Base-by-base conservation (phyloP, 2,329 filamentous ascomycete genomes). In the Huntiella moniliformis region DNA sequence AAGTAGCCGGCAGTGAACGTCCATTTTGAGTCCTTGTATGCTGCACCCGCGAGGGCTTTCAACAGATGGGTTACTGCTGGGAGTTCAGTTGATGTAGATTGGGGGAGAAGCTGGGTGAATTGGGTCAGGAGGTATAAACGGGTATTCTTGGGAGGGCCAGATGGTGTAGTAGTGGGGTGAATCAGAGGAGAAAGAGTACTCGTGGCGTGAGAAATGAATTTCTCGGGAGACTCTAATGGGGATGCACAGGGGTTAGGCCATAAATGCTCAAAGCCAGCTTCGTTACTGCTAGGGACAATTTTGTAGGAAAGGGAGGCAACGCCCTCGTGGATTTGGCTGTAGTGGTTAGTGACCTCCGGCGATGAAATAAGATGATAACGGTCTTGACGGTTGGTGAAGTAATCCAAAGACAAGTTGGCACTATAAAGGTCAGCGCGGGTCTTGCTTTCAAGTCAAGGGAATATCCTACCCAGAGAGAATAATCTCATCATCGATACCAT, bases 1-100 rank as follows among this genome's bases (percentile, higher is more conserved):
- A 98, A 98, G 64, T 98, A 98, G 44, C 91, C 91, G 0, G 91
- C 91, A 1, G 91, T 96, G 60, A 98, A 96, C 0, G 85, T 91
- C 91, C 91, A 98, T 11, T 76, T 79, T 0, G 82, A 82, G 32
- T 74, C 70, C 7, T 68, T 64, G 54, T 84, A 82, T 4, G 69
- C 63, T 0, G 80, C 71, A 0, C 61, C 63, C 0, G 79, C 70
- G 3, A 95, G 70, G 1, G 72, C 73, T 38, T 71, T 71, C 3
- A 96, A 70, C 35, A 96, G 72, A 39, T 73, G 73, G 0, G 76
- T 84, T 13, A 98, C 66, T 12, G 82, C 80, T 1, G 84, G 85
- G 10, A 91, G 77, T 59, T 98, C 91, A 10, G 88, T 96, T 1
- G 88, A 95, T 0, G 74, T 75, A 54, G 92, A 77, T 0, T 80